phyloP scores from a whole-genome alignment of 108 stramenopile species.

The Pseudonitzschia multiseries region DNA sequence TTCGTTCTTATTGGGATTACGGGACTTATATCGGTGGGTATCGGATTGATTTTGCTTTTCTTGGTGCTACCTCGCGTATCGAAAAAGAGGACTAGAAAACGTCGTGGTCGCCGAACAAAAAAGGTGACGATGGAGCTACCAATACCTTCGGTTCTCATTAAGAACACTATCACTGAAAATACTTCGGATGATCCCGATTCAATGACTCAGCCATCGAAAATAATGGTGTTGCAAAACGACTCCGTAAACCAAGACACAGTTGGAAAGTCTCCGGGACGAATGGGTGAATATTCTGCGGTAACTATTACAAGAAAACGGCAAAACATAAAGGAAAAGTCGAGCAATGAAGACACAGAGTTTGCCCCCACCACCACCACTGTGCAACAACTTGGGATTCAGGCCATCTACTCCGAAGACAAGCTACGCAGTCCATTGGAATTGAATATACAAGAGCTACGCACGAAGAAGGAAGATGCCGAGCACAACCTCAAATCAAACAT shows the following conservation, averaged over 20 bases:
- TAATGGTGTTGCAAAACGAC: not conserved
- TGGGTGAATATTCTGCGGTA: not conserved
- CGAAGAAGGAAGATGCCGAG: constrained; percentile 8
- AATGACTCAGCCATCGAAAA: not conserved
- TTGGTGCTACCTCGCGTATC: not conserved
- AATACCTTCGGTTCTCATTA: not conserved
- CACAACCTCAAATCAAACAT: not conserved
- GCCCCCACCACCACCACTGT: not conserved
- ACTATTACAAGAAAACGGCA: not conserved
- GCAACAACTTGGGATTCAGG: not conserved
- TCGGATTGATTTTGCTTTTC: not conserved
- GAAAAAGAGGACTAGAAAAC: not conserved
- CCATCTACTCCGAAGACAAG: constrained; percentile 5
- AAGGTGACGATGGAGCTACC: not conserved
- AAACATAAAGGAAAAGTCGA: not conserved
- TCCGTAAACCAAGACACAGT: not conserved
- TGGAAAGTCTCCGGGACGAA: not conserved
- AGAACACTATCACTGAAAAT: not conserved
- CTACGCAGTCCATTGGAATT: not conserved
- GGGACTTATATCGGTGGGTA: not conserved
- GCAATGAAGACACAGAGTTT: too few species aligned
- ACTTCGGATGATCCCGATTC: not conserved
- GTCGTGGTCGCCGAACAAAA: not conserved
- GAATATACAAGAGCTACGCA: not conserved
- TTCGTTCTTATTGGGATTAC: not conserved